These are phyloP conservation scores for Scenedesmus sp. DNA, from an alignment of 163 green algal genomes.

Conservation along the genomic window DNA sequence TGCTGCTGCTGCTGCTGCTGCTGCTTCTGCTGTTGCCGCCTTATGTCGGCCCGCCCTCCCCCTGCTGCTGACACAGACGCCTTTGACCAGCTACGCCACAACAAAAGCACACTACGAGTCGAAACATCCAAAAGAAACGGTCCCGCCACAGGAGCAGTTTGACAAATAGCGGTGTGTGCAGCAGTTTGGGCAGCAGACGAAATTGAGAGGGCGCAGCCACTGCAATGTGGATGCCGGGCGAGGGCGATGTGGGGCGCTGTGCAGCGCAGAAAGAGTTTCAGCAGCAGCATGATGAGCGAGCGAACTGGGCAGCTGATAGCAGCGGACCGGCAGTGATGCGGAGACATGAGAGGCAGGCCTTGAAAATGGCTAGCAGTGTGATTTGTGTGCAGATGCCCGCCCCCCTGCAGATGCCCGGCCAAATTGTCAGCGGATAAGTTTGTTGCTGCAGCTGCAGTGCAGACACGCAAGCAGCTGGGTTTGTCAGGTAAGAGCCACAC, in stretches of 20 bases:
- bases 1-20: neutral
- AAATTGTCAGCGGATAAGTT: neutral
- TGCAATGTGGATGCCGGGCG: neutral
- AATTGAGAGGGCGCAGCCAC: neutral
- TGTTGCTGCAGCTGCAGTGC: neutral
- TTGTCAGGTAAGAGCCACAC: neutral
- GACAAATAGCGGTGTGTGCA: neutral
- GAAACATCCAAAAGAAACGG: slow-evolving; percentile 1
- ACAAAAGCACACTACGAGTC: slow-evolving; percentile 16
- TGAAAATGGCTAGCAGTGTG: neutral
- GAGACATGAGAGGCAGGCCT: neutral
- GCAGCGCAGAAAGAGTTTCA: no score
- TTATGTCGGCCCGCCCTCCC: no score
- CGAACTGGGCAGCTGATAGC: neutral
- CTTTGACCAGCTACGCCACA: slow-evolving; percentile 11
- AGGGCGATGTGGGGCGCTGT: neutral
- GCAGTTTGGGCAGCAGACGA: neutral
- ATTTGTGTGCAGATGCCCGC: neutral
- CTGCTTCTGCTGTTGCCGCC: neutral
- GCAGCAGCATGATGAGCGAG: no score
- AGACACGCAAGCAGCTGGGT: neutral
- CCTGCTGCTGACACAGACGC: slow-evolving; percentile 13
- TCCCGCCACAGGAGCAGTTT: slow-evolving; percentile 29
- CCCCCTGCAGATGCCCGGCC: no score
- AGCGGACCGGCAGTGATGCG: neutral